Conservation (phyloP, 305 asterid species). For the Rubia peregrina region DNA sequence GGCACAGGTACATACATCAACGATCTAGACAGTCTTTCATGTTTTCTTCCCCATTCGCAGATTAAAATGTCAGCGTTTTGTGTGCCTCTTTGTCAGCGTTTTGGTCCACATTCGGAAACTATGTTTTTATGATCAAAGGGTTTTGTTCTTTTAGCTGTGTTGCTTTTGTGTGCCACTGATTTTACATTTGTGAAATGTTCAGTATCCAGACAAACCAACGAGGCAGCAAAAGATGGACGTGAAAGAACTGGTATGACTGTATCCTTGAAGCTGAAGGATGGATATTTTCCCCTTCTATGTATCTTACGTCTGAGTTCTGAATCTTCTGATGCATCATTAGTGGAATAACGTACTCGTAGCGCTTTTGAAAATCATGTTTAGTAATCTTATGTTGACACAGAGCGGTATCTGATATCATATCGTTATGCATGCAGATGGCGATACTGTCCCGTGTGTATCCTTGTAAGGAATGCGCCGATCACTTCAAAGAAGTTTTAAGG, state of each 20-base stretch:
- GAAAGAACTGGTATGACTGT: slow-evolving; percentile 71
- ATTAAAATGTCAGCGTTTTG: neutral
- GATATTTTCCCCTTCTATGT: neutral
- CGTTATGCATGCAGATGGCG: slow-evolving; percentile 52
- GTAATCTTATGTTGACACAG: neutral
- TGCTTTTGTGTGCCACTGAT: slow-evolving; percentile 3
- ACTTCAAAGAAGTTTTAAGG: slow-evolving; percentile 86
- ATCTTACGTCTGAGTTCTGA: neutral
- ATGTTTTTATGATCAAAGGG: neutral
- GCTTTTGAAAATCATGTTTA: neutral
- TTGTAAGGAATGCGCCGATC: slow-evolving; percentile 92
- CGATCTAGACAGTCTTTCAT: neutral
- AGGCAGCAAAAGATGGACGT: slow-evolving; percentile 94
- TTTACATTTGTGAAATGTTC: slow-evolving; percentile 16
- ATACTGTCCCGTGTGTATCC: slow-evolving; percentile 94
- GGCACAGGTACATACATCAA: slow-evolving; percentile 43
- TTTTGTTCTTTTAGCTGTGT: neutral
- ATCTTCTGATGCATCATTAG: too few species aligned
- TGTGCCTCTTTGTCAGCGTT: neutral
- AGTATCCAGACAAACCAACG: slow-evolving; percentile 96
- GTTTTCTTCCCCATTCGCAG: neutral
- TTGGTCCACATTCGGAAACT: neutral
- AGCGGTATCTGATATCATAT: too few species aligned
- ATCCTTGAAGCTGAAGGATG: neutral
- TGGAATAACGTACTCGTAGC: neutral